Base-by-base conservation (phyloP, 2,329 filamentous ascomycete genomes). In the Aspergillus cejpii region DNA sequence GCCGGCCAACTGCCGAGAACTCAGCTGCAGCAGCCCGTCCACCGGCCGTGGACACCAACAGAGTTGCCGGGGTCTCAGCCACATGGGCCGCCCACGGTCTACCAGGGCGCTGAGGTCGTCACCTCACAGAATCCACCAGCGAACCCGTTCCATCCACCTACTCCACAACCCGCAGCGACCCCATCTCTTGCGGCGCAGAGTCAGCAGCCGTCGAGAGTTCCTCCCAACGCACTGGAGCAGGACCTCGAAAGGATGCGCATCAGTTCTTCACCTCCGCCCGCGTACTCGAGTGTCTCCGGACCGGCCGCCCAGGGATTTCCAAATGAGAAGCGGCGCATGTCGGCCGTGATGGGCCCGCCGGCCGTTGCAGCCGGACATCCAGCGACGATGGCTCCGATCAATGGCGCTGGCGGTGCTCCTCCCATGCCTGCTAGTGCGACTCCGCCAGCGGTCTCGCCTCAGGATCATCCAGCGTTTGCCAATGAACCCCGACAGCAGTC, bases 1-100 rank as follows among this genome's bases (percentile, higher is more conserved):
- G 78, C 76, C 17, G 72, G 75, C 27, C 72, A 75, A 43, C 68
- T 67, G 41, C 61, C 62, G 33, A 61, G 54, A 31, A 58, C 59
- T 34, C 54, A 60, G 47, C 66, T 68, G 37, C 54, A 60, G 47
- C 66, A 68, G 37, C 73, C 69, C 20, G 56, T 60, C 36, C 63
- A 55, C 45, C 78, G 91, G 38, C 90, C 90, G 23, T 97, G 91
- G 92, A 97, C 91, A 7, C 92, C 92, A 1, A 97, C 92, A 2
- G 92, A 98, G 64, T 78, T 83, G 45, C 89, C 90, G 1, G 89
- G 88, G 24, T 84, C 83, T 50, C 84, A 89, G 41, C 87, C 88
- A 4, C 88, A 95, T 69, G 90, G 90, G 0, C 89, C 89, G 23
- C 89, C 91, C 1, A 89, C 86, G 0, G 85, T 94, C 1, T 97